Evolutionary conservation across 179 eudicot species (phyloP), one percentile per base, ranked within the genome.

Genomic region (Heliamphora ciliata): DNA sequence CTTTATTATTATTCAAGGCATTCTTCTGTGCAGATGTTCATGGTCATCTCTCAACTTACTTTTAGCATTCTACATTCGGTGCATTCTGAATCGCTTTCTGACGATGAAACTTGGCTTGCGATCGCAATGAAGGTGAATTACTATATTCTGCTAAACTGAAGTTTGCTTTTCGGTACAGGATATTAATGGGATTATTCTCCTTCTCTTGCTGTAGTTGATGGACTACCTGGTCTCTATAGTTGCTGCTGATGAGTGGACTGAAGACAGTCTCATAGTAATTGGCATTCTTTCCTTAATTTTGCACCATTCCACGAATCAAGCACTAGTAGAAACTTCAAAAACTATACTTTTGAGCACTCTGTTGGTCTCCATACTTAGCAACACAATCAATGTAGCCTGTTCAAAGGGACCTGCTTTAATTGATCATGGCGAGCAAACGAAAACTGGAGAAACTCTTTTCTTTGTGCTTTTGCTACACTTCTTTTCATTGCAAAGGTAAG

Each of bases 401-500:
- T 84, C 84, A 51, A 90, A 88, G 77, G 94, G 97, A 66, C 88
- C 90, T 83, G 86, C 91, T 74, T 83, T 89, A 54, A 50, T 84
- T 64, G 93, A 94, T 74, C 88, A 86, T 55, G 90, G 87, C 64
- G 95, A 89, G 78, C 92, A 85, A 87, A 88, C 94, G 72, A 81
- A 84, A 69, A 78, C 86, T 13, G 97, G 88, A 84, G 92, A 89
- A 79, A 81, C 86, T 71, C 82, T 93, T 81, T 80, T 88, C 55
- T 90, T 91, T 77, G 77, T 93, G 78, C 91, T 96, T 78, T 79
- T 87, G 58, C 84, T 92, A 54, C 79, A 86, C 80, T 90, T 86
- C 80, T 92, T 89, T 79, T 89, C 91, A 72, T 81, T 91, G 74
- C 93, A 83, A 89, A 92, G 99, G 99, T 93, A 83, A 88, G 73